These are phyloP conservation scores for Penicillium cataractarum DNA, from an alignment of 495 filamentous ascomycete species.

Conservation along the genomic window DNA sequence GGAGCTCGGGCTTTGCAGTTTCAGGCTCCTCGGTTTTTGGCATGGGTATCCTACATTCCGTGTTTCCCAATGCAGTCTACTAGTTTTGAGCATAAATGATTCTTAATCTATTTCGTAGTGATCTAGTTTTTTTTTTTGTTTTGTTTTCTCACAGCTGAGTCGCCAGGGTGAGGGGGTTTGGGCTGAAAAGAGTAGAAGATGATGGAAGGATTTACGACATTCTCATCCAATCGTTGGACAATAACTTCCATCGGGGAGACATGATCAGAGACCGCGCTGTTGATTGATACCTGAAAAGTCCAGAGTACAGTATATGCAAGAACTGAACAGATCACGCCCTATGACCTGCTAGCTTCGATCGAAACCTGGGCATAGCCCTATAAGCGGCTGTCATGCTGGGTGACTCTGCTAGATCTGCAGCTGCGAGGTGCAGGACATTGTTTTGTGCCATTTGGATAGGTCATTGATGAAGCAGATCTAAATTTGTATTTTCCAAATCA, in stretches of 20 bases:
- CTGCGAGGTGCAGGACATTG: neutral
- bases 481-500: neutral
- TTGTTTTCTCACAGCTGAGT: neutral
- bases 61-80: neutral
- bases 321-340: constrained; percentile 1
- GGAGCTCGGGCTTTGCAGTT: neutral
- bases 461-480: neutral
- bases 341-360: neutral
- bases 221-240: neutral
- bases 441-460: neutral
- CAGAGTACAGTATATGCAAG: neutral
- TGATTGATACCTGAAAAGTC: neutral
- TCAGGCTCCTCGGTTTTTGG: neutral
- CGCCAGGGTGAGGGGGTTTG: neutral
- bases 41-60: neutral
- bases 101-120: neutral
- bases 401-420: neutral
- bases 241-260: neutral
- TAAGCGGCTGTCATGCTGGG: neutral
- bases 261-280: neutral
- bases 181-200: neutral
- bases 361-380: neutral
- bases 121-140: neutral
- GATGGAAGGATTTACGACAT: neutral
- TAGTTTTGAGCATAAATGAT: neutral